Percentiles rank a stretch among this genome's conserved stretches.
Conservation (phyloP, 352 stramenopile genomes). For the Pythium grandisporangium region DNA sequence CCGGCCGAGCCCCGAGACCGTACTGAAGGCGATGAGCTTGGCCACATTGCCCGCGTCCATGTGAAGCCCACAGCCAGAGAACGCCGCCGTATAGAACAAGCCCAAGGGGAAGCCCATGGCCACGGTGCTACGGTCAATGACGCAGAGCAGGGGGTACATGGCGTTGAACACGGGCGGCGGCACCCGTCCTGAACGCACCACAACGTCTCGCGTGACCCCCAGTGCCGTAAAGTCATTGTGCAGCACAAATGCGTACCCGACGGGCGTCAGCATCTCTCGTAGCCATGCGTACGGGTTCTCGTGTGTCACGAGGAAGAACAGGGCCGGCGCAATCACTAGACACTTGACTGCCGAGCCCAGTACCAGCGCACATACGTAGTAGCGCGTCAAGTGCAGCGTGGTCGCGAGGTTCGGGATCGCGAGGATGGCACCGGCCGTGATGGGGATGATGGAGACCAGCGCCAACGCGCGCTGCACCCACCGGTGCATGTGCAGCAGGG, state of each 20-base stretch:
- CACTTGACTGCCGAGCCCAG: constrained; percentile 22
- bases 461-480: constrained; percentile 46
- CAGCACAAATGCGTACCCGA: constrained; percentile 40
- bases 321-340: constrained; percentile 27
- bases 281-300: constrained; percentile 53
- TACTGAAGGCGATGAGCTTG: constrained; percentile 33
- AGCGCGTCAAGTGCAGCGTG: constrained; percentile 25
- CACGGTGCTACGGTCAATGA: constrained; percentile 40
- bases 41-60: constrained; percentile 19
- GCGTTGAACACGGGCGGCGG: constrained; percentile 38
- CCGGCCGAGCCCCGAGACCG: constrained; percentile 37
- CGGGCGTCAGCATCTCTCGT: constrained; percentile 22
- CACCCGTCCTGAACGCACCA: constrained; percentile 37
- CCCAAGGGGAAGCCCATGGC: constrained; percentile 29
- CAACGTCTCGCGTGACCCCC: constrained; percentile 43
- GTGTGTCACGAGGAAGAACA: constrained; percentile 41
- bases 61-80: constrained; percentile 32
- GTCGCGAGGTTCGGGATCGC: constrained; percentile 18
- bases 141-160: constrained; percentile 45
- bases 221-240: constrained; percentile 36
- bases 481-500: constrained; percentile 46
- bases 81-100: constrained; percentile 38
- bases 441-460: constrained; percentile 32
- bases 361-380: constrained; percentile 24
- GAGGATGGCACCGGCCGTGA: constrained; percentile 36